Conservation (phyloP, 2,329 filamentous ascomycete genomes). For the Penicillium sp. region DNA sequence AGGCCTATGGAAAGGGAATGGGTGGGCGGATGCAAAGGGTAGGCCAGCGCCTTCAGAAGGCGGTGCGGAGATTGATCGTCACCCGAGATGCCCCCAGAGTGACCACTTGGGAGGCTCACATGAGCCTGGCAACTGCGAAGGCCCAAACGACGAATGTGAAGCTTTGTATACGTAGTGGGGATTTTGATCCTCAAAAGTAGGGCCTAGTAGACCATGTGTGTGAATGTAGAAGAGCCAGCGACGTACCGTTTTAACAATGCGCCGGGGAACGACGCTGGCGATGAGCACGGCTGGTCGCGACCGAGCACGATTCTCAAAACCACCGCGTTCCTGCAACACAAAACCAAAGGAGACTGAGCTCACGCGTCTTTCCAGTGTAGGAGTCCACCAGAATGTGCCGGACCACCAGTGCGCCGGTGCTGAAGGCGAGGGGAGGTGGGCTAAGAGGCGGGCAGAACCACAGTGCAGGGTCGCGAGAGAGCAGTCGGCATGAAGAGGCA, state of each 20-base stretch:
- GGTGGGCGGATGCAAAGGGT: slow-evolving; percentile 20
- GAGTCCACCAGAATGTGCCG: slow-evolving; percentile 9
- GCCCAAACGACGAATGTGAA: slow-evolving; percentile 8
- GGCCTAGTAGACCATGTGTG: slow-evolving; percentile 4
- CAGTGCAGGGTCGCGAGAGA: slow-evolving; percentile 29
- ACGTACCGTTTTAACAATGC: slow-evolving; percentile 39
- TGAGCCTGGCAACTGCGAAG: slow-evolving; percentile 21
- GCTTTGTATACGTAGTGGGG: neutral
- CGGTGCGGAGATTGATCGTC: slow-evolving; percentile 41
- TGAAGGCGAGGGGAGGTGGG: slow-evolving; percentile 27
- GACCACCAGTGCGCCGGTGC: slow-evolving; percentile 18
- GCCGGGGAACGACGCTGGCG: slow-evolving; percentile 30
- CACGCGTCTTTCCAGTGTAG: slow-evolving; percentile 15
- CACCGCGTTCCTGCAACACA: slow-evolving; percentile 22
- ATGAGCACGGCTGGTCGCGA: slow-evolving; percentile 34
- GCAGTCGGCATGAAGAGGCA: slow-evolving; percentile 32
- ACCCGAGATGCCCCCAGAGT: slow-evolving; percentile 28
- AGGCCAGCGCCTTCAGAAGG: slow-evolving; percentile 30
- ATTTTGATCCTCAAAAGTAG: neutral
- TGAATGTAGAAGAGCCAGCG: slow-evolving; percentile 18
- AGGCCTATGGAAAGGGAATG: slow-evolving; percentile 16
- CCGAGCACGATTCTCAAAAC: slow-evolving; percentile 28
- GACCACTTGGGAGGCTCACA: slow-evolving; percentile 22
- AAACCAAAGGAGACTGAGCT: neutral
- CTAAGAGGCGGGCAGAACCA: slow-evolving; percentile 35